Conservation (phyloP, 139 green algal genomes). For the Tetraselmis striata region DNA sequence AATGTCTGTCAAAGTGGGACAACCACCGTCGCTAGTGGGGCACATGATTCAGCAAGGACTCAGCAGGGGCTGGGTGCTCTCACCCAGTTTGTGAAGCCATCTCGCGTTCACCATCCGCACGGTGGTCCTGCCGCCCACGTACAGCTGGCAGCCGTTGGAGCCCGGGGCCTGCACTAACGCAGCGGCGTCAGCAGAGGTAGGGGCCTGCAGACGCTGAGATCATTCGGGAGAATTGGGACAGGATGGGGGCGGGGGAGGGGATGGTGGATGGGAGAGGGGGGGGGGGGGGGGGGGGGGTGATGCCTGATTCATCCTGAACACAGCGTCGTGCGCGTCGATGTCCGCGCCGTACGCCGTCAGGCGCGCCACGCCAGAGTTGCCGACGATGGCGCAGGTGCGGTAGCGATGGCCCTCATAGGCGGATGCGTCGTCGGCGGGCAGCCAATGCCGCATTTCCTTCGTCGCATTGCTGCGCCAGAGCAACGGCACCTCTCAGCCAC, state of each 20-base stretch:
- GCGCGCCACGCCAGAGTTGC: not conserved
- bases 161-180: not conserved
- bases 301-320: constrained; percentile 5
- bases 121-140: not conserved
- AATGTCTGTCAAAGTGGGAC: no score
- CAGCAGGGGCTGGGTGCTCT: no score
- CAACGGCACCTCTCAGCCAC: no score
- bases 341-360: not conserved
- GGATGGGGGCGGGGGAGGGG: no score
- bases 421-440: not conserved
- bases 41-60: no score
- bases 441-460: not conserved
- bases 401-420: not conserved
- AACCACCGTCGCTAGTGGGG: no score
- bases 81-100: not conserved
- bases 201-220: no score
- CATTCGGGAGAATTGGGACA: no score
- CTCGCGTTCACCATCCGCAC: not conserved
- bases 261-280: not conserved
- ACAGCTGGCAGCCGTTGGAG: not conserved
- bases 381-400: constrained; percentile 4
- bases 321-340: constrained; percentile 9
- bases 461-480: not conserved
- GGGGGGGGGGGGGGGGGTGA: not conserved
- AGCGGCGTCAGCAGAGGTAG: no score